Evolutionary conservation across 1,284 basidiomycete genomes (phyloP).

Genomic region (Ceratobasidium sp.): DNA sequence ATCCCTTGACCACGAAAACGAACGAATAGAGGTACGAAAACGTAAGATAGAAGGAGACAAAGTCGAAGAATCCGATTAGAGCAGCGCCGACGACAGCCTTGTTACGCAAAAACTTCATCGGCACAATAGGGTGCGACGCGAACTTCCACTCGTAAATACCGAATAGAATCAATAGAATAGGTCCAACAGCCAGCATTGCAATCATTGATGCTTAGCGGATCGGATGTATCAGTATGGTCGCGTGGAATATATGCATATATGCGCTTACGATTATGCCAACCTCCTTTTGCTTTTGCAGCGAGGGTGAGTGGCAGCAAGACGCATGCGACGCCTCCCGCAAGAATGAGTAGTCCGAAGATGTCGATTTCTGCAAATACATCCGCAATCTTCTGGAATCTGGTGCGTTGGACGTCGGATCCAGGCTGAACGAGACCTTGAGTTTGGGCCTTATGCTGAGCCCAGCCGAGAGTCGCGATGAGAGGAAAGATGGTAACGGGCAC

Average conservation of each 20-base stretch:
- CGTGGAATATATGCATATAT: constrained; percentile 1
- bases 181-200: constrained; percentile 68
- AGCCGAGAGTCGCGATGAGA: constrained; percentile 74
- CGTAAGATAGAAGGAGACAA: constrained; percentile 75
- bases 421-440: constrained; percentile 62
- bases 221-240: background rate
- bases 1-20: constrained; percentile 70
- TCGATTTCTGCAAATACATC: constrained; percentile 67
- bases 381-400: constrained; percentile 52
- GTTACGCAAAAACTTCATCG: constrained; percentile 70
- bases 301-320: constrained; percentile 79
- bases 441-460: constrained; percentile 76
- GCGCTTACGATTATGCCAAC: constrained; percentile 63
- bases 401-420: constrained; percentile 34
- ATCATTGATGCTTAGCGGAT: constrained; percentile 63
- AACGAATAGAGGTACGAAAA: constrained; percentile 73
- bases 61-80: constrained; percentile 78
- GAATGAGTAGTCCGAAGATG: constrained; percentile 73
- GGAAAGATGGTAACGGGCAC: constrained; percentile 69
- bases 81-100: constrained; percentile 71
- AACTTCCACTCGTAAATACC: constrained; percentile 65
- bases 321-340: constrained; percentile 71
- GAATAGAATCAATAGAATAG: constrained; percentile 60
- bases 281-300: constrained; percentile 60
- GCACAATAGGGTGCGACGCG: constrained; percentile 67